Conservation (phyloP, 192 early-diverging fungal genomes). For the Diversispora eburnea region DNA sequence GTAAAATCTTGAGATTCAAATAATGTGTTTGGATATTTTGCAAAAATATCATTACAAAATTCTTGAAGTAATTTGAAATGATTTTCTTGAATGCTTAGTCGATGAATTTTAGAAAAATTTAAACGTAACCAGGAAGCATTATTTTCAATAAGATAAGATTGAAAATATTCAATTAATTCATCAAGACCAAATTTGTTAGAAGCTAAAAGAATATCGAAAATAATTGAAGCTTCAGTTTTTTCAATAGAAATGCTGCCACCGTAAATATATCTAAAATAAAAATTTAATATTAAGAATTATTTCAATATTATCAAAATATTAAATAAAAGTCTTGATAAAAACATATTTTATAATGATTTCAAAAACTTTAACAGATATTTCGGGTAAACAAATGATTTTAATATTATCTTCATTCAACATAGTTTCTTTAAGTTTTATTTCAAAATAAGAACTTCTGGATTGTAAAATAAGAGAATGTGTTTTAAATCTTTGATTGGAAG, state of each 20-base stretch:
- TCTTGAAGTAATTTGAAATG: not conserved
- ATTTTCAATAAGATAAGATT: not conserved
- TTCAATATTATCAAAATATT: not conserved
- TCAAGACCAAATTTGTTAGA: not conserved
- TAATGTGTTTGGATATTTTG: not conserved
- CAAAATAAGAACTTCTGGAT: not conserved
- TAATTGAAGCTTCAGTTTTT: not conserved
- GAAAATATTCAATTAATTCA: not conserved
- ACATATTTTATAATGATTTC: not conserved
- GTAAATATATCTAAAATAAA: not conserved
- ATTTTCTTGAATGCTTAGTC: not conserved
- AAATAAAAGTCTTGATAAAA: too few relatives aligned
- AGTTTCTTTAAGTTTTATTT: not conserved
- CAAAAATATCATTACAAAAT: not conserved
- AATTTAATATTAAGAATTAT: not conserved
- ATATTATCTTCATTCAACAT: not conserved
- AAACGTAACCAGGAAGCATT: not conserved
- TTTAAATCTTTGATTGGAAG: not conserved
- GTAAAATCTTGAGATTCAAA: not conserved
- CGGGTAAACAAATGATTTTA: not conserved
- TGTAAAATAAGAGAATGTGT: not conserved
- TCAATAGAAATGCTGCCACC: not conserved
- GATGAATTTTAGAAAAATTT: not conserved
- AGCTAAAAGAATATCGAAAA: not conserved
- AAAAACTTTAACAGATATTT: not conserved